Conservation (phyloP, 768 basidiomycete species). For the Phaeotremella fagi region DNA sequence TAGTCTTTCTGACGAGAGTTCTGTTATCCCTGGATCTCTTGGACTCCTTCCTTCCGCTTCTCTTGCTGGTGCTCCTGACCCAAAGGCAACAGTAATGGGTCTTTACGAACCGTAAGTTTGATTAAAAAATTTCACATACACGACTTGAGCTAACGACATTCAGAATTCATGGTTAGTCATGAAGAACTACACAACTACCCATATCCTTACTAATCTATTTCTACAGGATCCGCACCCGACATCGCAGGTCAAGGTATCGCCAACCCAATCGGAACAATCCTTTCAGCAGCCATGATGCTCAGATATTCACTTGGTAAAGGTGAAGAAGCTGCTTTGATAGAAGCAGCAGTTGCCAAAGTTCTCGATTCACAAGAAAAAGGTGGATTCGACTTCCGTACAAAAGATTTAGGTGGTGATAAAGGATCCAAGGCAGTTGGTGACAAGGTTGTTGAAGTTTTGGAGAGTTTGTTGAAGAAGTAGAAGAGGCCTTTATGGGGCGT, state of each 20-base stretch:
- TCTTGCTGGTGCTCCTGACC: slow-evolving; percentile 77
- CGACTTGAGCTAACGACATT: too few relatives aligned
- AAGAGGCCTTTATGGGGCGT: too few relatives aligned
- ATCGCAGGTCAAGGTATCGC: slow-evolving; percentile 92
- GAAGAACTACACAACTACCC: not conserved
- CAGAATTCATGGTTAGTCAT: slow-evolving; percentile 17
- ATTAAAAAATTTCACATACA: too few relatives aligned
- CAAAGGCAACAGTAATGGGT: slow-evolving; percentile 70
- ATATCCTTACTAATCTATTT: not conserved
- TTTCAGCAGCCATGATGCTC: slow-evolving; percentile 86
- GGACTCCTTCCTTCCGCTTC: slow-evolving; percentile 95
- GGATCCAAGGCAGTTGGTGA: slow-evolving; percentile 78
- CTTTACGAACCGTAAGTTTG: slow-evolving; percentile 73
- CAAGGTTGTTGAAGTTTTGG: slow-evolving; percentile 68
- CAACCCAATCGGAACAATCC: slow-evolving; percentile 91
- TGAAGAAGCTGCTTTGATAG: slow-evolving; percentile 75
- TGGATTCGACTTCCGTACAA: slow-evolving; percentile 73
- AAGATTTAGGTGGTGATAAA: slow-evolving; percentile 76
- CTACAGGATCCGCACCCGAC: slow-evolving; percentile 80
- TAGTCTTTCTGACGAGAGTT: slow-evolving; percentile 92
- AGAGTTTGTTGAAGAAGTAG: slow-evolving; percentile 52
- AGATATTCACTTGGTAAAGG: slow-evolving; percentile 91
- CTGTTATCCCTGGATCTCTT: slow-evolving; percentile 95
- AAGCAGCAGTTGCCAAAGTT: slow-evolving; percentile 82
- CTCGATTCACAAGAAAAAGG: slow-evolving; percentile 67